Evolutionary conservation across 257 asterid species (phyloP), one percentile per base, ranked within the genome.

Genomic region (Nicotiana noctiflora): DNA sequence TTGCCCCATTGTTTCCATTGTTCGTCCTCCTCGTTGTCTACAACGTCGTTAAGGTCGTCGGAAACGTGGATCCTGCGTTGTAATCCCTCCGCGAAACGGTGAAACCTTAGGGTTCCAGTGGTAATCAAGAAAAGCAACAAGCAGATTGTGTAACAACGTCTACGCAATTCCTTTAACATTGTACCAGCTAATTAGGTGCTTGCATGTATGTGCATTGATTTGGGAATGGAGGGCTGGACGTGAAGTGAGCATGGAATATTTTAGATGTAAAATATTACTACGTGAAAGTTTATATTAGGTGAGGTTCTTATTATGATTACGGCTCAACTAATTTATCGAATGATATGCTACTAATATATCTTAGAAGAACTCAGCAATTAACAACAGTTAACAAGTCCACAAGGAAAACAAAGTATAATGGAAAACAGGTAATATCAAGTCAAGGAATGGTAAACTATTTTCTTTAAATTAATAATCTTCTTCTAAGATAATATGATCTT

Each of bases 1-100:
- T 8, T 40, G 81, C 97, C 97, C 98, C 99, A 92, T 84, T 93
- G 88, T 75, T 81, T 91, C 98, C 97, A 90, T 11, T 83, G 87
- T 4, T 92, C 97, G 74, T 90, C 97, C 85, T 93, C 98, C 86
- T 95, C 99, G 25, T 90, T 91, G 76, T 93, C 98, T 4, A 92
- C 90, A 82, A 93, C 90, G 89, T 90, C 97, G 86, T 91, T 94
- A 2, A 95, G 90, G 17, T 95, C 95, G 84, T 92, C 98, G 5
- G 97, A 51, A 27, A 95, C 81, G 89, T 93, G 99, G 88, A 95
- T 81, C 88, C 84, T 86, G 80, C 93, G 87, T 89, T 91, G 86
- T 32, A 83, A 79, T 29, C 90, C 91, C 6, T 83, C 79, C 49
- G 87, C 76, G 15, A 89, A 84, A 81, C 82, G 75, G 85, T 4